phyloP scores from a whole-genome alignment of 345 rosid genomes.

The Citropsis articulata region DNA sequence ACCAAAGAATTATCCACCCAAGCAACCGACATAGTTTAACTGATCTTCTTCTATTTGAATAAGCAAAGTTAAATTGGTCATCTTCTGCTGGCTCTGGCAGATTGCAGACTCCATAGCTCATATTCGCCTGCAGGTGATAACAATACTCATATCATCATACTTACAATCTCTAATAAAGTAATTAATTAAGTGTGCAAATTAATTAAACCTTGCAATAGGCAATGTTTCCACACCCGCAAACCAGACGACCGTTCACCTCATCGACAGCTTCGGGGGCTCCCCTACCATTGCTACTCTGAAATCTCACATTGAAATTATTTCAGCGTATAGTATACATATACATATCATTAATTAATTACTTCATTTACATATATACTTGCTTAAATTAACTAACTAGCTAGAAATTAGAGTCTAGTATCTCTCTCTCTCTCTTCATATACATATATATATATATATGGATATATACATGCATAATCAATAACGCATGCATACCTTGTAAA shows the following conservation, averaged over 20 bases:
- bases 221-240: slow-evolving; percentile 70
- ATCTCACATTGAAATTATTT: slow-evolving; percentile 2
- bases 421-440: too few species aligned
- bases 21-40: slow-evolving; percentile 15
- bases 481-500: slow-evolving; percentile 57
- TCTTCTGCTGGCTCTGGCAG: slow-evolving; percentile 26
- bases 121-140: slow-evolving; percentile 41
- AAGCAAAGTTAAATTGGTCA: slow-evolving; percentile 33
- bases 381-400: too few species aligned
- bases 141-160: background rate
- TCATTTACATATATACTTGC: background rate
- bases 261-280: slow-evolving; percentile 79
- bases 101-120: slow-evolving; percentile 42
- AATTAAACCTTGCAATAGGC: slow-evolving; percentile 53
- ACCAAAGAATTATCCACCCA: slow-evolving; percentile 15
- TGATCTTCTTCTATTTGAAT: slow-evolving; percentile 8
- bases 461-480: background rate
- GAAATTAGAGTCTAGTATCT: too few species aligned
- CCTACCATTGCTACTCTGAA: slow-evolving; percentile 83
- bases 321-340: too few species aligned
- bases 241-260: slow-evolving; percentile 64
- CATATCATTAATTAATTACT: too few species aligned
- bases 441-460: too few species aligned
- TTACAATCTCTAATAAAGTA: background rate
- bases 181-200: slow-evolving; percentile 14